phyloP scores from a whole-genome alignment of 768 basidiomycete genomes.

The Grammothele lineata region DNA sequence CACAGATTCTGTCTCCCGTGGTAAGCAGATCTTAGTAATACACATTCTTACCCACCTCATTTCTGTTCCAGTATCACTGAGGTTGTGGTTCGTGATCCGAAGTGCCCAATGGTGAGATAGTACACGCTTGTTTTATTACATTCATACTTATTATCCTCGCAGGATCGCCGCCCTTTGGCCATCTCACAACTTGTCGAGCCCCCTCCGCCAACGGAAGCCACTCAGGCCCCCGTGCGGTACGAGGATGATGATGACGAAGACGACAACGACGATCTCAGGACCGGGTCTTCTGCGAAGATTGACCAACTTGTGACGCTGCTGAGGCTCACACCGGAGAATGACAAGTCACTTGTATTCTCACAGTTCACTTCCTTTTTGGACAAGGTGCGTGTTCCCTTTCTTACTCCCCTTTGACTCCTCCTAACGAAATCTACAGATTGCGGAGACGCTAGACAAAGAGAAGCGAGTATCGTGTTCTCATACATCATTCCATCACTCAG shows the following conservation, averaged over 20 bases:
- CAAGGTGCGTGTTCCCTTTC: constrained; percentile 42
- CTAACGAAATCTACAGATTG: constrained; percentile 47
- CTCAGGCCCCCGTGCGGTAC: constrained; percentile 46
- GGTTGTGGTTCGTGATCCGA: constrained; percentile 64
- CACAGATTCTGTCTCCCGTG: constrained; percentile 73
- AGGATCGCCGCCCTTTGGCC: constrained; percentile 69
- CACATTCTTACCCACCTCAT: background rate
- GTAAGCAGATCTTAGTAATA: constrained; percentile 31
- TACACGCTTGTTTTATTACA: background rate
- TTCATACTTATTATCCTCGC: background rate
- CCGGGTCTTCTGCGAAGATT: constrained; percentile 78
- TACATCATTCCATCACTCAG: background rate
- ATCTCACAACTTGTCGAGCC: constrained; percentile 58
- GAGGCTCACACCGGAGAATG: constrained; percentile 56
- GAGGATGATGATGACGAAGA: constrained; percentile 39
- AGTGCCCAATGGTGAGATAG: constrained; percentile 75
- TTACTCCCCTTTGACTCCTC: too few species aligned
- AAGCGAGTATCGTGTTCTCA: constrained; percentile 38
- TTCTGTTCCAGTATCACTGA: constrained; percentile 54
- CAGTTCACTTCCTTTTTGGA: constrained; percentile 86
- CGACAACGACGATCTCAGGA: constrained; percentile 33
- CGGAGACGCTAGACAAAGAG: constrained; percentile 57
- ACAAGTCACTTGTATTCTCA: constrained; percentile 86
- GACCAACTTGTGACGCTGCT: constrained; percentile 76
- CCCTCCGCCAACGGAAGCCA: constrained; percentile 61